Evolutionary conservation across 2,329 filamentous ascomycete genomes (phyloP), one percentile per base, ranked within the genome.

Genomic region (Alternaria ethzedia): DNA sequence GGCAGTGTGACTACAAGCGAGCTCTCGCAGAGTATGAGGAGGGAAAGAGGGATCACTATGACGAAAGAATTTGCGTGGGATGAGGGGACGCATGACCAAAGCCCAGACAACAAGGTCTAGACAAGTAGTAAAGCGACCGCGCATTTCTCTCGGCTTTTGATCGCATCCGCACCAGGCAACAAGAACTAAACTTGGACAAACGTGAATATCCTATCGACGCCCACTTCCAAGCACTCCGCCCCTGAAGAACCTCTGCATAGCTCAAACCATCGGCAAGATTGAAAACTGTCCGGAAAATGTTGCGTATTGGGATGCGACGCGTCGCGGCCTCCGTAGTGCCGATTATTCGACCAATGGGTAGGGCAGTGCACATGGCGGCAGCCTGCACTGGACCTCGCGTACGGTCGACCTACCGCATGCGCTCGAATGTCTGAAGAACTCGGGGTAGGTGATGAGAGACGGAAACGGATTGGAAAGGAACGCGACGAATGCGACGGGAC

Each of bases 11-110:
- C 51, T 15, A n/a, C 41, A 6, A 63, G 54, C 12, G 44, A 66
- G 21, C 28, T 17, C 15, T 17, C 43, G 12, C 44, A 45, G 3
- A 45, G 51, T 9, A 60, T 54, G n/a, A 15, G 57, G 15, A 67
- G 65, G 3, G 26, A 30, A 8, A 54, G 54, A 15, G 70, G 65
- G 0, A 72, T 72, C 8, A 69, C 64, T 2, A 57, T 71, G 57
- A 69, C 64, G 17, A 70, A 41, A 36, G 60, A 69, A 23, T 72
- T 74, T n/a, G 70, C 69, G 15, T 72, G 70, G 70, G 70, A 65
- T 30, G 69, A 70, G 23, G 51, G 32, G 12, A 54, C 30, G 32
- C 57, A 57, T 46, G 44, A 47, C 13, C 56, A 20, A 9, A 10
- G 20, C 3, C n/a, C 23, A 15, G 30, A 23, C 15, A 55, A 47